Evolutionary conservation across 345 rosid species (phyloP), one percentile per base, ranked within the genome.

Genomic region (Cardiospermum halicacabum): DNA sequence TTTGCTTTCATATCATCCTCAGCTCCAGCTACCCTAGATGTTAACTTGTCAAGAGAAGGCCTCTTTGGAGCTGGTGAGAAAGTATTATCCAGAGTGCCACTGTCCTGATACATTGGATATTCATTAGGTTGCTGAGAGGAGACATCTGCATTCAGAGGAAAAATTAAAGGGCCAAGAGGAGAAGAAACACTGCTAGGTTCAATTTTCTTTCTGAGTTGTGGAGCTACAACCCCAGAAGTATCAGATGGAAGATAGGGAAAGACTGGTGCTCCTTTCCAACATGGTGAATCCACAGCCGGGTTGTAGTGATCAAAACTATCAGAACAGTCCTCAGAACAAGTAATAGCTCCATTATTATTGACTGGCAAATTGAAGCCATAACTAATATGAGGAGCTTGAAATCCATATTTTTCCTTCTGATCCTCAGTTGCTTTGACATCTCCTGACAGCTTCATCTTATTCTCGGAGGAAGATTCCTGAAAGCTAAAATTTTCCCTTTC

Each of bases 241-340:
- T 75, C 73, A 58, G 62, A 69, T 49, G 74, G 68, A 53, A 75
- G 69, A 63, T 55, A 64, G 67, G 59, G 75, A 55, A 80, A 69
- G 64, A 68, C 65, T 2, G 71, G 70, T 65, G 82, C 86, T 67
- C 82, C 86, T 72, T 56, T 81, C 77, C 80, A 84, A 81, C 84
- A 82, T 22, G 84, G 86, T 30, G 88, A 82, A 69, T 73, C 94
- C 77, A 71, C 78, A 56, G 76, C 66, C 70, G 47, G 82, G 66
- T 60, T 54, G 67, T 40, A 64, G 69, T 74, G 70, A 78, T 81
- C 86, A 11, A 76, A 54, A 71, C 54, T 70, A 39, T 86, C 83
- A 7, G 75, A 69, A 60, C 72, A 51, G 62, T 71, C 77, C 56
- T 81, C 83, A 53, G 59, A 30, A 68, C 67, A 59, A 69, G 48